Evolutionary conservation across 805 yeast genomes (phyloP), one percentile per base, ranked within the genome.

Genomic region (Ogataea allantospora): DNA sequence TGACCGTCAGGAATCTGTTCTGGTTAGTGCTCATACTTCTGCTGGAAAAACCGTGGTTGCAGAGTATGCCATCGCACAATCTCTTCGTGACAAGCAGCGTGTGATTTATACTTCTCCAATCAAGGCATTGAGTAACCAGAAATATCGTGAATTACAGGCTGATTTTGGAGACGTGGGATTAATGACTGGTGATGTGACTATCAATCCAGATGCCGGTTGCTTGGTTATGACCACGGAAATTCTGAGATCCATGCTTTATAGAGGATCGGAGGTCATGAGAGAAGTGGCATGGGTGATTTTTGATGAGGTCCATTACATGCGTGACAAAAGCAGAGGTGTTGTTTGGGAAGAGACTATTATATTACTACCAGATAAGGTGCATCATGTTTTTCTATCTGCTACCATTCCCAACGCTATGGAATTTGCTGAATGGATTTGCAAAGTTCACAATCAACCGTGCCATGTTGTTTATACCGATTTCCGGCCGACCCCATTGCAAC

Each of bases 341-440:
- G 99, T 93, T 23, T 93, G 99, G 99, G 99, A 93, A 66, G 99
- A 93, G 64, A 91, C 98, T 11, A 91, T 93, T 48, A 93, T 93
- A 42, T 68, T 93, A 58, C 71, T 93, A 28, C 99, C 99, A 4
- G 97, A 95, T 53, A 89, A 89, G 69, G 97, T 93, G 12, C 91
- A 85, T 49, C 88, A 89, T 55, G 96, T 91, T 3, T 86, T 91
- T 54, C 66, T 91, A 47, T 88, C 97, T 10, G 98, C 98, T 33
- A 91, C 99, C 1, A 91, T 91, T 50, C 99, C 99, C 17, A 91
- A 91, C 59, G 96, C 98, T 2, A 84, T 87, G 89, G 96, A 91
- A 60, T 91, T 91, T 68, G 97, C 98, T 8, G 96, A 91, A 63
- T 93, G 99, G 99, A 87, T 93, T 42, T 89, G 95, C 60, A 84